Evolutionary conservation across 2,329 filamentous ascomycete species (phyloP).

Genomic region (Cadophora sp.): DNA sequence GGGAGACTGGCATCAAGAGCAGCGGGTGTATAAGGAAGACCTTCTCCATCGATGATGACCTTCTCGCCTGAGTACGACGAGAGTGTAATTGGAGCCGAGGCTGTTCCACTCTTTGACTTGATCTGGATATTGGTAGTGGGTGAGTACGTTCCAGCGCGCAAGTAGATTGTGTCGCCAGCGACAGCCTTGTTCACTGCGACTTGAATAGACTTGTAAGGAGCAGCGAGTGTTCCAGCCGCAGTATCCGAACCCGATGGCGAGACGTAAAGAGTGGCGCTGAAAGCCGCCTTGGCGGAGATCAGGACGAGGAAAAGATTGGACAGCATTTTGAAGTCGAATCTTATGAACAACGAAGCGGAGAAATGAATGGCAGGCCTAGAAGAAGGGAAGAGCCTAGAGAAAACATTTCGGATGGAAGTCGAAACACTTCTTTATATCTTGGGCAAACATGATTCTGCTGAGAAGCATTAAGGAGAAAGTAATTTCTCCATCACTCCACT

Average conservation of each 20-base stretch:
- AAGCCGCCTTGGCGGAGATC: constrained; percentile 11
- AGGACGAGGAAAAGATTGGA: constrained; percentile 13
- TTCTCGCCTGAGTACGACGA: constrained; percentile 51
- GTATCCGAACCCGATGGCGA: constrained; percentile 51
- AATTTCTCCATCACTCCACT: constrained; percentile 16
- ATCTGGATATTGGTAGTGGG: constrained; percentile 56
- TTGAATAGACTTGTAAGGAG: constrained; percentile 55
- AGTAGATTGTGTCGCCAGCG: constrained; percentile 54
- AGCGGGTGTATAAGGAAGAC: constrained; percentile 49
- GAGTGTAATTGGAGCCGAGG: constrained; percentile 50
- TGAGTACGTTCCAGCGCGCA: constrained; percentile 53
- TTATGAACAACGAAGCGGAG: not conserved
- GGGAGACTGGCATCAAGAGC: constrained; percentile 49
- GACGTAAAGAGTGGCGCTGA: constrained; percentile 47
- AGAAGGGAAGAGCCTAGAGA: not conserved
- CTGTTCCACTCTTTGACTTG: constrained; percentile 49
- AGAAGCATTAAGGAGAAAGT: not conserved
- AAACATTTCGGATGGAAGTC: not conserved
- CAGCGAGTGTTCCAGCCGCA: constrained; percentile 46
- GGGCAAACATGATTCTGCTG: constrained; percentile 1
- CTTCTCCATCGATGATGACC: constrained; percentile 55
- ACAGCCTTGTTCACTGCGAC: constrained; percentile 52
- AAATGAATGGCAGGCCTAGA: not conserved
- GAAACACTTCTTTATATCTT: constrained; percentile 5
- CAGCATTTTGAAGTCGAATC: constrained; percentile 5